Evolutionary conservation across 176 grass and related monocot genomes (phyloP).

Genomic region (Guadua angustifolia): DNA sequence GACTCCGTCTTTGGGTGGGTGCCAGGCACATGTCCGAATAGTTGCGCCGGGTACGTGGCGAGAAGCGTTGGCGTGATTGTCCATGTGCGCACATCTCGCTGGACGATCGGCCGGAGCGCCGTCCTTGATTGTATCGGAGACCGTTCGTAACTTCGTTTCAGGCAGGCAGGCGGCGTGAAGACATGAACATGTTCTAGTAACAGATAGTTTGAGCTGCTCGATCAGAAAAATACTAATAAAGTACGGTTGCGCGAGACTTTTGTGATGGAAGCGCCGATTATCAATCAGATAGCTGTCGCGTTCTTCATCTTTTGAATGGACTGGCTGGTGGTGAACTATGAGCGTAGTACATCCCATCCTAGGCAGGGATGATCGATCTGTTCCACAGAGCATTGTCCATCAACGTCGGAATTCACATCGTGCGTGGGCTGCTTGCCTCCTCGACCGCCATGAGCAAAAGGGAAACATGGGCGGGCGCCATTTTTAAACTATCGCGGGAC

Average conservation of each 20-base stretch:
- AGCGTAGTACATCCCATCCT: background rate
- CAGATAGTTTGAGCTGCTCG: constrained; percentile 4
- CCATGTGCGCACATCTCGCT: constrained; percentile 40
- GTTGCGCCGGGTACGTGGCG: background rate
- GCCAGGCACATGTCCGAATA: background rate
- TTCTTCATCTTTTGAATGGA: background rate
- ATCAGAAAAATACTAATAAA: background rate
- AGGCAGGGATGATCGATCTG: background rate
- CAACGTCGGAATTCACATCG: constrained; percentile 31
- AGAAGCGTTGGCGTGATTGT: background rate
- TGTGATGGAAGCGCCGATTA: background rate
- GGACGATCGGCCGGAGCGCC: background rate
- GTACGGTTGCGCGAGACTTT: no score
- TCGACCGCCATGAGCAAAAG: background rate
- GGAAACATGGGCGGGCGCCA: background rate
- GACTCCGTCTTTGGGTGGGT: background rate
- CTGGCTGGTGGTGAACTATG: background rate
- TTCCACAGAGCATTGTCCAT: background rate
- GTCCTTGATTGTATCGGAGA: constrained; percentile 5
- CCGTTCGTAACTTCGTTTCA: background rate
- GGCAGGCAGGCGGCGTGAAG: background rate
- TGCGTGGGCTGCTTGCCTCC: constrained; percentile 16
- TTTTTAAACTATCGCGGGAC: background rate
- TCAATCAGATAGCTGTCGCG: background rate
- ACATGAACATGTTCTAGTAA: background rate